Evolutionary conservation across 345 rosid genomes (phyloP).

Genomic region (Clausena lansium): DNA sequence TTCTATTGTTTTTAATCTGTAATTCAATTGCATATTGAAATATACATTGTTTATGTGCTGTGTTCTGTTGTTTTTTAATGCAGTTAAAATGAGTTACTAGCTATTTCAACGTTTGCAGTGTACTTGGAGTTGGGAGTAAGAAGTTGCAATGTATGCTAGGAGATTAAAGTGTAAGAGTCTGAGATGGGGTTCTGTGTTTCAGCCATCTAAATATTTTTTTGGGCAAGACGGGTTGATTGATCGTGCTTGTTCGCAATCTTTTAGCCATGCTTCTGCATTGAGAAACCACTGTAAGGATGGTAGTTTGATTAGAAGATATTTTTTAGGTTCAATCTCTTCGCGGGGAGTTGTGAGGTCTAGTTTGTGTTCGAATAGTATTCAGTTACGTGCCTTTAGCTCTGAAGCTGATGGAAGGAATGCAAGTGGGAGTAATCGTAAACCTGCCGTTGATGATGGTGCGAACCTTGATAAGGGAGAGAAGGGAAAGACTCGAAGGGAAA

Average conservation of each 20-base stretch:
- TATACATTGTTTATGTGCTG: too few species aligned
- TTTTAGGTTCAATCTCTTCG: slow-evolving; percentile 29
- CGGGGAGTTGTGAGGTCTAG: slow-evolving; percentile 21
- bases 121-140: slow-evolving; percentile 17
- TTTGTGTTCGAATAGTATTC: slow-evolving; percentile 30
- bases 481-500: slow-evolving; percentile 40
- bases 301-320: slow-evolving; percentile 36
- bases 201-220: slow-evolving; percentile 41
- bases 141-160: slow-evolving; percentile 65
- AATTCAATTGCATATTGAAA: neutral
- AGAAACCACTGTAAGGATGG: slow-evolving; percentile 24
- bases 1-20: neutral
- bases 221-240: slow-evolving; percentile 33
- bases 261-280: slow-evolving; percentile 21
- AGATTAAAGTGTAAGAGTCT: slow-evolving; percentile 54
- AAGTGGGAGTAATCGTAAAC: slow-evolving; percentile 59
- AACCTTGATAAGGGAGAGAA: slow-evolving; percentile 43
- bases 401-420: slow-evolving; percentile 83
- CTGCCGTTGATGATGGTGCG: slow-evolving; percentile 48
- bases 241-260: slow-evolving; percentile 32
- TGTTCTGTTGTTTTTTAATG: neutral
- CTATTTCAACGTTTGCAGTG: slow-evolving; percentile 17
- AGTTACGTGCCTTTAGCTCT: slow-evolving; percentile 66
- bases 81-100: neutral
- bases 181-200: slow-evolving; percentile 57